phyloP scores from a whole-genome alignment of 306 rosid genomes.

The Castanea crenata region DNA sequence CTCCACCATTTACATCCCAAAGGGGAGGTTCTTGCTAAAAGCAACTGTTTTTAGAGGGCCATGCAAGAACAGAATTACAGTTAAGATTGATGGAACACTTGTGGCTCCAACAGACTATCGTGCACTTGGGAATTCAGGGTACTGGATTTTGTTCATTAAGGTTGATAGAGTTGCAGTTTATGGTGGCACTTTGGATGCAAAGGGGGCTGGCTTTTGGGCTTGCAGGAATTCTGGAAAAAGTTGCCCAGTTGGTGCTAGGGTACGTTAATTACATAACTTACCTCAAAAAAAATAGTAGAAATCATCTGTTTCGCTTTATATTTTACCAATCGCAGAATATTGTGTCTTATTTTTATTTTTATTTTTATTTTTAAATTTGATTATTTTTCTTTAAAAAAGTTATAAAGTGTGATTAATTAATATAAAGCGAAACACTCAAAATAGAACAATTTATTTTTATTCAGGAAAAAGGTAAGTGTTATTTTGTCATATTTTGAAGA shows the following conservation, averaged over 20 bases:
- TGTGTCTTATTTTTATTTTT: no score
- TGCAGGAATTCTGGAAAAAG: slow-evolving; percentile 42
- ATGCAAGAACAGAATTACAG: slow-evolving; percentile 40
- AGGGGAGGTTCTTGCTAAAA: slow-evolving; percentile 55
- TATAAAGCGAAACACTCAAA: no score
- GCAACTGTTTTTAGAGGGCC: slow-evolving; percentile 46
- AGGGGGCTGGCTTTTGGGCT: slow-evolving; percentile 52
- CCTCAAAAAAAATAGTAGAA: no score
- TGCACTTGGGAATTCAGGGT: slow-evolving; percentile 46
- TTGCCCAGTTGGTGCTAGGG: slow-evolving; percentile 66
- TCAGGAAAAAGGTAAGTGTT: no score
- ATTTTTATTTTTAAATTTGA: no score
- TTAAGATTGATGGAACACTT: slow-evolving; percentile 54
- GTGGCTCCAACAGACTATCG: slow-evolving; percentile 46
- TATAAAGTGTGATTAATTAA: no score
- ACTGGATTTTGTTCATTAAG: slow-evolving; percentile 55
- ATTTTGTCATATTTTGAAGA: not conserved
- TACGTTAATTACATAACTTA: not conserved
- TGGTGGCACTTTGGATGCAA: slow-evolving; percentile 54
- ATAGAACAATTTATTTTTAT: no score
- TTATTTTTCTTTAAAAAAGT: no score
- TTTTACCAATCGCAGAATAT: no score
- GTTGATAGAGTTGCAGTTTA: slow-evolving; percentile 33
- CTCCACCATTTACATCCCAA: slow-evolving; percentile 46
- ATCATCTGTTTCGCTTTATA: no score